Evolutionary conservation across 2,329 filamentous ascomycete genomes (phyloP), one percentile per base, ranked within the genome.

Genomic region (Chalara sp.): DNA sequence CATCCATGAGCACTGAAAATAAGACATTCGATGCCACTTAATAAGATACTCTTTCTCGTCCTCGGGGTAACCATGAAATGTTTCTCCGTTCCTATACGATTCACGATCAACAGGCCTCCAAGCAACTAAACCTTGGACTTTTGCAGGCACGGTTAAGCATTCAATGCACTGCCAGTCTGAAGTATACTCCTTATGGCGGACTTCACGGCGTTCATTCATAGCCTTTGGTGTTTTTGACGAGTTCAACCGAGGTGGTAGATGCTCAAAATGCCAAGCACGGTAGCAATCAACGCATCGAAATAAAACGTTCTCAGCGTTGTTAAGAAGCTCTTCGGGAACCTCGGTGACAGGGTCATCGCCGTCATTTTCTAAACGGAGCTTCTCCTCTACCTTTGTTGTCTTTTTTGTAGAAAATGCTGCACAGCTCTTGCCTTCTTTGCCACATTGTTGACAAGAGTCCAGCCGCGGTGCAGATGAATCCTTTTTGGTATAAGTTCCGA

Each of bases 21-120:
- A 95, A 0, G 92, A 96, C 50, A 80, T 76, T 0, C 76, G 74
- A 43, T 86, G 82, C 89, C 91, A 97, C 65, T 93, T 96, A 60
- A 99, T 72, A 2, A 99, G 78, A 62, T 97, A 99, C 59, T 96
- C 89, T 57, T 91, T 91, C n/a, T 87, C 76, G 49, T 89, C 86
- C 62, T 93, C 86, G 8, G 70, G 67, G n/a, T 88, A 70, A 48
- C 79, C 70, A 31, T 80, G 70, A 45, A 76, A 74, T 1, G 72
- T 70, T 48, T 76, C 72, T 2, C 76, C 79, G 4, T 73, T 63
- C 11, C 70, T 67, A 58, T 85, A 84, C 1, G 68, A 69, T 10
- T 80, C 73, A 29, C 78, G 70, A 58, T 86, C 72, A 0, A 73
- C 66, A 0, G 89, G 89, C 53, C 92, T 83, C 93, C 93, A 99